These are phyloP conservation scores for Cubamyces sp. DNA, from an alignment of 768 basidiomycete species.

Conservation along the genomic window DNA sequence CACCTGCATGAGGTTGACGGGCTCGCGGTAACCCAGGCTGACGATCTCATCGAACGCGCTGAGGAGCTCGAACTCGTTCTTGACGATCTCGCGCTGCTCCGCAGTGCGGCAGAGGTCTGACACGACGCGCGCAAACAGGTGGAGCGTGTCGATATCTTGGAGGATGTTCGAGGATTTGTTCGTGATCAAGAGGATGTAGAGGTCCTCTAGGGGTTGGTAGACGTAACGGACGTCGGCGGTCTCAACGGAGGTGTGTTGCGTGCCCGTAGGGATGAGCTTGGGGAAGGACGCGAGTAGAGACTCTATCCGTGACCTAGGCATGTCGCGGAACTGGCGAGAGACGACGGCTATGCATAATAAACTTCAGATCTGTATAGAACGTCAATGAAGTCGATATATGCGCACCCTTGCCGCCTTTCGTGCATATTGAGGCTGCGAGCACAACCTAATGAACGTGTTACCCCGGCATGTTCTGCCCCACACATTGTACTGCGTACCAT, in stretches of 20 bases:
- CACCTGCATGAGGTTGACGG: constrained; percentile 79
- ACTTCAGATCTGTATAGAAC: not conserved
- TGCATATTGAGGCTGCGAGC: constrained; percentile 92
- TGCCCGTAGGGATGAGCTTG: constrained; percentile 93
- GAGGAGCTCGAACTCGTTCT: constrained; percentile 90
- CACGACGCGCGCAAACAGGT: constrained; percentile 91
- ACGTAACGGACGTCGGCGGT: constrained; percentile 95
- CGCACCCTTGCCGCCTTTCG: constrained; percentile 88
- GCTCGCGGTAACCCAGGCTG: constrained; percentile 83
- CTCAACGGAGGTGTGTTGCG: constrained; percentile 96
- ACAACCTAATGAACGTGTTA: constrained; percentile 63
- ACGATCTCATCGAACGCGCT: constrained; percentile 98
- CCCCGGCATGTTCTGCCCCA: not conserved
- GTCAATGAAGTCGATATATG: not conserved
- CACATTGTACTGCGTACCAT: constrained; percentile 11
- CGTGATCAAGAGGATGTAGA: constrained; percentile 96
- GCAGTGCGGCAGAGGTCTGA: constrained; percentile 88
- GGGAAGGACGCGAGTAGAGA: constrained; percentile 96
- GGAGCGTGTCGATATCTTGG: constrained; percentile 96
- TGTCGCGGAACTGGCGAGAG: constrained; percentile 94
- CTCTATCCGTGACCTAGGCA: constrained; percentile 91
- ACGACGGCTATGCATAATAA: constrained; percentile 69
- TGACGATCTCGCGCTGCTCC: constrained; percentile 87
- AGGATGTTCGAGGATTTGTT: constrained; percentile 99
- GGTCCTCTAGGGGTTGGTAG: constrained; percentile 94